Base-by-base conservation (phyloP, 1,139 yeast species). In the Geotrichum europaeum region DNA sequence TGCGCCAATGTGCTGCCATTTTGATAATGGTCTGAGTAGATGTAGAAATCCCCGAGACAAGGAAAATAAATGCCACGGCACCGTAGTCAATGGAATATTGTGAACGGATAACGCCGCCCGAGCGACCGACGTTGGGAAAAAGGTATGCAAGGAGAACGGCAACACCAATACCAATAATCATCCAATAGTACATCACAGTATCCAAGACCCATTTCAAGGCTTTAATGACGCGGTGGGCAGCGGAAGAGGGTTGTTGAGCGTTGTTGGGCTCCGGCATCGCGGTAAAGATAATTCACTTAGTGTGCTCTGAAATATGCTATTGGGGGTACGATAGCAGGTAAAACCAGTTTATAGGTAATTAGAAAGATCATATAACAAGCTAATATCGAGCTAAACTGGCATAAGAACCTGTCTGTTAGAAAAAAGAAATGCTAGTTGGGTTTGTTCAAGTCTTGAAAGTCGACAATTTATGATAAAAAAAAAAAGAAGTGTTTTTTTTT, bases 61-160 rank as follows among this genome's bases (percentile, higher is more conserved):
- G 77, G 74, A 91, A 90, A 63, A 90, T 89, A 54, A 89, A 76
- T 0, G 96, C 96, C 18, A 90, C 96, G 0, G 96, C 96, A 49
- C 92, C 91, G 70, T 90, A 91, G 22, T 87, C 87, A 54, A 91
- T 87, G 52, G 89, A 76, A 69, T 88, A 89, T 70, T 90, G 83
- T 2, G 86, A 91, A 64, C 79, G 76, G 25, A 90, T 81, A n/a
- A 83, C 77, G 0, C 96, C 97, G 6, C 89, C 94, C 67, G 84
- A 87, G 63, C 89, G 81, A 3, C 96, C 96, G 73, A 89, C 89
- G 63, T 84, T 79, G 0, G 97, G 97, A 65, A 84, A 89, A 66
- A 84, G 83, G 67, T 86, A 82, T 0, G 96, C 95, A 49, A 90
- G 77, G 22, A 88, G 86, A 45, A 90, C 80, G 63, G 88, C 84